Evolutionary conservation across 2,329 filamentous ascomycete genomes (phyloP).

Genomic region (Fusarium praegraminearum): DNA sequence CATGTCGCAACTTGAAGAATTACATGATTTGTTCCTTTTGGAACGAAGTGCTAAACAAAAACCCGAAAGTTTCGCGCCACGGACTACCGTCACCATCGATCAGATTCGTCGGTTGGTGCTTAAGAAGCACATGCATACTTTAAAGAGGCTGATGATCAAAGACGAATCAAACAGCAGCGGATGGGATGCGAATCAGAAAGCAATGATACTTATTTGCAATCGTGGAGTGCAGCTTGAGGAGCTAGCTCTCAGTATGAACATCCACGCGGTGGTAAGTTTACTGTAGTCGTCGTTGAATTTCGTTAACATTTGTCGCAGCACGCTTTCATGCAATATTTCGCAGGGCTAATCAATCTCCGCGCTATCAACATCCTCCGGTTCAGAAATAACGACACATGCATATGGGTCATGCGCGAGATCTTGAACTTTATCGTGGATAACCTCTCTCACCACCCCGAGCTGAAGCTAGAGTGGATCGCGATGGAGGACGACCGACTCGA

Average conservation of each 20-base stretch:
- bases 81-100: constrained; percentile 64
- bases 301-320: constrained; percentile 58
- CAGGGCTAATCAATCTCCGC: constrained; percentile 61
- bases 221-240: constrained; percentile 65
- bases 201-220: constrained; percentile 65
- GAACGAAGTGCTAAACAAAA: constrained; percentile 65
- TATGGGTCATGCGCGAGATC: constrained; percentile 68
- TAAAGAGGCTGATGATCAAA: constrained; percentile 71
- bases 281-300: neutral
- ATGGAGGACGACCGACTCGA: constrained; percentile 65
- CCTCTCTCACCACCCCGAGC: constrained; percentile 65
- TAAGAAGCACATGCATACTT: constrained; percentile 66
- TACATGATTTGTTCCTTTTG: constrained; percentile 71
- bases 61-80: constrained; percentile 65
- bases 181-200: constrained; percentile 70
- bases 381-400: constrained; percentile 67
- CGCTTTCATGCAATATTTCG: constrained; percentile 66
- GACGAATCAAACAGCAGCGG: constrained; percentile 61
- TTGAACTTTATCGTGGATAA: constrained; percentile 70
- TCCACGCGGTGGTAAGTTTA: constrained; percentile 64
- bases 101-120: constrained; percentile 69
- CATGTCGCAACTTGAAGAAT: constrained; percentile 62
- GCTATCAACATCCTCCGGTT: constrained; percentile 68
- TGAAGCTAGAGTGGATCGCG: constrained; percentile 70
- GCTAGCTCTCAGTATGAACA: constrained; percentile 66